A percentile compares a stretch with the other conserved stretches of the same genome.
These are phyloP conservation scores for Dictyophora rubrovolvata DNA, from an alignment of 768 basidiomycete genomes.

Conservation along the genomic window DNA sequence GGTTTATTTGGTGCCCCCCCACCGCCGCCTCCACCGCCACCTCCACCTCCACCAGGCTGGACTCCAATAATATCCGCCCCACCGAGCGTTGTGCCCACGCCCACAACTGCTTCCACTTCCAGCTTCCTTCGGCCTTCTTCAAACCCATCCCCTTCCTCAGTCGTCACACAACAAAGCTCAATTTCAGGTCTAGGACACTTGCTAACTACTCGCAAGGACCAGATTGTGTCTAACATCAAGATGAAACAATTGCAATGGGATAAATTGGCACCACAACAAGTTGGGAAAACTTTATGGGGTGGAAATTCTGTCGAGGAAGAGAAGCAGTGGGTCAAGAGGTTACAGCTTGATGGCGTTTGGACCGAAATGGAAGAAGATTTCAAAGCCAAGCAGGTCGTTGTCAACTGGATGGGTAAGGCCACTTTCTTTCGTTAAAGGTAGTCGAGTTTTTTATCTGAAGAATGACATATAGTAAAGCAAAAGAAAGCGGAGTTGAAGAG, in stretches of 20 bases:
- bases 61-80: slow-evolving; percentile 17
- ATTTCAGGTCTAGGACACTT: slow-evolving; percentile 36
- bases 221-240: slow-evolving; percentile 75
- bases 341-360: slow-evolving; percentile 84
- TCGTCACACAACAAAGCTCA: slow-evolving; percentile 23
- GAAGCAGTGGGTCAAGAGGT: slow-evolving; percentile 68
- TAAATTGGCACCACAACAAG: slow-evolving; percentile 85
- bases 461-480: slow-evolving; percentile 47
- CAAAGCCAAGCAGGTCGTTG: slow-evolving; percentile 90
- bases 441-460: background rate
- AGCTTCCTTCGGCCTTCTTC: slow-evolving; percentile 24
- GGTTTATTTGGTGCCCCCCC: slow-evolving; percentile 16
- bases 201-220: slow-evolving; percentile 66
- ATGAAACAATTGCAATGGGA: slow-evolving; percentile 99
- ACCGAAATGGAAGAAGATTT: slow-evolving; percentile 97
- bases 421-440: background rate
- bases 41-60: slow-evolving; percentile 24
- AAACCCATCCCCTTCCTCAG: slow-evolving; percentile 35
- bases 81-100: slow-evolving; percentile 19
- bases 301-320: slow-evolving; percentile 55
- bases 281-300: slow-evolving; percentile 79
- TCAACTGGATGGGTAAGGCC: slow-evolving; percentile 69
- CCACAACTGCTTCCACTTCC: slow-evolving; percentile 29
- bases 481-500: slow-evolving; percentile 85
- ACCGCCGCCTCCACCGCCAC: slow-evolving; percentile 28